Base-by-base conservation (phyloP, 2,329 filamentous ascomycete genomes). In the Periconia digitata region DNA sequence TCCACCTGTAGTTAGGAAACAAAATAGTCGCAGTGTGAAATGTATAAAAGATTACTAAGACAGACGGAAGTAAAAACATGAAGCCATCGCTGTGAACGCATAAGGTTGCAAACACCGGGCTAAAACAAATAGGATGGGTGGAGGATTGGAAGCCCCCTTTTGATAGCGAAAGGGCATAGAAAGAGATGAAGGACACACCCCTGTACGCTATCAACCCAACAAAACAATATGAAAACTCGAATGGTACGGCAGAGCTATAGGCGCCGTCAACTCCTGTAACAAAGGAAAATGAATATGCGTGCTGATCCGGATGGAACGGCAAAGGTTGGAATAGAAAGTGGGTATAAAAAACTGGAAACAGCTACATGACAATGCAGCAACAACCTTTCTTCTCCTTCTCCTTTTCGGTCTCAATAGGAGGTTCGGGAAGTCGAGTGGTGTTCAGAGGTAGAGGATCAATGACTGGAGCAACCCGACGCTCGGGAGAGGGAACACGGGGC, bases 291-390 rank as follows among this genome's bases (percentile, higher is more conserved):
- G 29, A 34, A n/a, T n/a, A n/a, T n/a, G n/a, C n/a, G n/a, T 41
- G 46, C 48, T 51, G n/a, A 15, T 32, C 50, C 45, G 56, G 53
- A 51, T n/a, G n/a, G 3, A 23, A 40, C 13, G 17, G 5, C 6
- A 27, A n/a, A 50, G 46, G 29, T 13, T 37, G 50, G 41, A 58
- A 54, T 56, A 40, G 50, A 54, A 56, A 58, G 45, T 43, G 51
- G 59, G 63, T 66, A 62, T 55, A 44, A 45, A 46, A 13, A 22
- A 40, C 48, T 52, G 51, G 53, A 49, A 54, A 57, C 60, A 41
- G 54, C 63, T 77, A 90, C 87, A 90, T 90, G 58, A 92, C 80
- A 52, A 89, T 76, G 71, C 87, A 91, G 70, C 86, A 88, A 49
- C 82, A 84, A 58, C 86, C 86, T 10, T 83, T 80, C 54, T 78